phyloP scores from a whole-genome alignment of 768 basidiomycete genomes.

The Lanmaoa rubissima region DNA sequence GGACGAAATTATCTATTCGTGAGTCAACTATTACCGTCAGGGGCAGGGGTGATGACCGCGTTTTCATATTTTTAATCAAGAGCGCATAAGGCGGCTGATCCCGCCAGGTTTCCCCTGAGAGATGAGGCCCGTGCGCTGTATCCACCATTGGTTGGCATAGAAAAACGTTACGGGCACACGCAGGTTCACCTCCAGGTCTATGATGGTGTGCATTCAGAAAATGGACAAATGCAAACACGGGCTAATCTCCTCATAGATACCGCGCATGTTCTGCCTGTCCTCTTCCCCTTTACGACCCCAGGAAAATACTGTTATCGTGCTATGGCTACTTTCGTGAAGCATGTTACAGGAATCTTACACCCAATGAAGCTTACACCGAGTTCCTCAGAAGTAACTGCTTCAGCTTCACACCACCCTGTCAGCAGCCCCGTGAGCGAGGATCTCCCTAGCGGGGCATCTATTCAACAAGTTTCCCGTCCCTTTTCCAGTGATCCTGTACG shows the following conservation, averaged over 20 bases:
- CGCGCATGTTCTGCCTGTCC: slow-evolving; percentile 69
- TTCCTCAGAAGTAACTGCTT: slow-evolving; percentile 8
- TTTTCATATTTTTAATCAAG: slow-evolving; percentile 34
- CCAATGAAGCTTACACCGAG: slow-evolving; percentile 8
- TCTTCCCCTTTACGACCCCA: slow-evolving; percentile 75
- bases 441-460: not conserved
- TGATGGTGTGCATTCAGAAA: slow-evolving; percentile 53
- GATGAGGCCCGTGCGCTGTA: slow-evolving; percentile 51
- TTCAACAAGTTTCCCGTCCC: not conserved
- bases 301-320: slow-evolving; percentile 80
- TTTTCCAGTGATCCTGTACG: not conserved
- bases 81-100: slow-evolving; percentile 90
- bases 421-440: slow-evolving; percentile 7
- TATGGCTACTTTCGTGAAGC: slow-evolving; percentile 67
- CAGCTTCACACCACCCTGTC: not conserved
- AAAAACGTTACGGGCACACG: slow-evolving; percentile 55
- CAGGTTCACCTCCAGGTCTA: slow-evolving; percentile 92
- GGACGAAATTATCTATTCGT: slow-evolving; percentile 90
- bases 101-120: slow-evolving; percentile 57
- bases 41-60: not conserved
- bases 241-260: slow-evolving; percentile 43
- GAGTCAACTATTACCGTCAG: slow-evolving; percentile 26
- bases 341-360: slow-evolving; percentile 52
- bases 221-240: slow-evolving; percentile 16
- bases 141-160: slow-evolving; percentile 55